phyloP scores from a whole-genome alignment of 2,329 filamentous ascomycete species.

The Blastomyces emzantsi region DNA sequence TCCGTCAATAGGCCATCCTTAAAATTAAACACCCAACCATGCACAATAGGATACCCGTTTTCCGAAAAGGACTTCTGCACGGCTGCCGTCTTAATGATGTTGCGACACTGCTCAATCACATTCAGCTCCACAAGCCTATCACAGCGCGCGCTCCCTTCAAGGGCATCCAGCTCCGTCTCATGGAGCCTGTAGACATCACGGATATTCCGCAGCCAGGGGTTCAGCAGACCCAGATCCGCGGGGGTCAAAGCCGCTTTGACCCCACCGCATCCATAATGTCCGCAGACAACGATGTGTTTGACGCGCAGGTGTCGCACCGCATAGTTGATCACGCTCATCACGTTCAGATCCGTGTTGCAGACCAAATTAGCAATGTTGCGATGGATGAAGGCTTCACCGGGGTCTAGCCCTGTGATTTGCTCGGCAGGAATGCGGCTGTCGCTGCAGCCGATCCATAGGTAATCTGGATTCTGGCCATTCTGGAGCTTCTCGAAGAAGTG shows the following conservation, averaged over 20 bases:
- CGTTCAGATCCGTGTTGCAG: slow-evolving; percentile 24
- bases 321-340: slow-evolving; percentile 28
- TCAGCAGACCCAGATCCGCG: slow-evolving; percentile 60
- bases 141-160: slow-evolving; percentile 17
- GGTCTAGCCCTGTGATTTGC: slow-evolving; percentile 26
- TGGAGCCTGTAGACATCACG: slow-evolving; percentile 64
- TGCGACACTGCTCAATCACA: slow-evolving; percentile 25
- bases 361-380: slow-evolving; percentile 30
- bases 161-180: slow-evolving; percentile 53
- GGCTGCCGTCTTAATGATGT: slow-evolving; percentile 42
- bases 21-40: slow-evolving; percentile 66
- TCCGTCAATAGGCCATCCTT: slow-evolving; percentile 58
- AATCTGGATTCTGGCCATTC: slow-evolving; percentile 59
- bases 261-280: slow-evolving; percentile 60
- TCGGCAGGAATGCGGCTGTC: slow-evolving; percentile 28
- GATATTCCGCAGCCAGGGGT: slow-evolving; percentile 67
- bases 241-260: slow-evolving; percentile 54
- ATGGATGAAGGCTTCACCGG: slow-evolving; percentile 28
- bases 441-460: slow-evolving; percentile 44
- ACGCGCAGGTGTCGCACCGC: slow-evolving; percentile 39
- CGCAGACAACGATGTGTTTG: slow-evolving; percentile 61
- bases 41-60: slow-evolving; percentile 59
- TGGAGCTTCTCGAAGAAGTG: slow-evolving; percentile 57
- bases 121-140: slow-evolving; percentile 26
- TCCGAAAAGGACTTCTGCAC: slow-evolving; percentile 51